Evolutionary conservation across 306 rosid genomes (phyloP).

Genomic region (Prunus mongolica): DNA sequence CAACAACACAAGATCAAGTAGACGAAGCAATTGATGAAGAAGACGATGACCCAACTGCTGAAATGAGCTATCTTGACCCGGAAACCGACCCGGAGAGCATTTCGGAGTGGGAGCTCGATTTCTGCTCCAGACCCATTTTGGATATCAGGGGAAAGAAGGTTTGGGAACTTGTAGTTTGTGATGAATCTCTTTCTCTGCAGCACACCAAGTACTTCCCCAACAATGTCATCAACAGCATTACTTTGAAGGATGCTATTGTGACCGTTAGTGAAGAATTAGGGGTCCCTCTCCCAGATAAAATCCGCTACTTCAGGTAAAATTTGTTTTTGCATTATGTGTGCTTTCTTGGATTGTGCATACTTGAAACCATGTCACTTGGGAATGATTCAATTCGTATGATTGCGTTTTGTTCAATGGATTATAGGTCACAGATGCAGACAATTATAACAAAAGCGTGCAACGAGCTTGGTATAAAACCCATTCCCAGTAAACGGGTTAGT

Average conservation of each 20-base stretch:
- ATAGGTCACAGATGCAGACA: slow-evolving; percentile 98
- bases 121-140: slow-evolving; percentile 90
- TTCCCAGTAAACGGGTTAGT: slow-evolving; percentile 94
- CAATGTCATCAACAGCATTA: slow-evolving; percentile 84
- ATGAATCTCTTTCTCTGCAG: slow-evolving; percentile 74
- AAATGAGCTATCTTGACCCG: slow-evolving; percentile 65
- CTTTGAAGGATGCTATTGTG: slow-evolving; percentile 75
- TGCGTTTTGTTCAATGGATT: slow-evolving; percentile 29
- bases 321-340: background rate
- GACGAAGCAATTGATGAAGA: slow-evolving; percentile 30
- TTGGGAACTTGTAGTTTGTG: slow-evolving; percentile 93
- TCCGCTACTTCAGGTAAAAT: slow-evolving; percentile 83
- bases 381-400: background rate
- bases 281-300: slow-evolving; percentile 64
- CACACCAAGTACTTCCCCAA: slow-evolving; percentile 86
- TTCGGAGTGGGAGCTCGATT: slow-evolving; percentile 87
- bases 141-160: slow-evolving; percentile 90
- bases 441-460: slow-evolving; percentile 83
- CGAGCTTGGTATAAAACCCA: slow-evolving; percentile 75
- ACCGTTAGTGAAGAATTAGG: slow-evolving; percentile 56
- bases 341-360: background rate
- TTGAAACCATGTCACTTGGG: background rate
- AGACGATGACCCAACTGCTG: slow-evolving; percentile 71
- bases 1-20: slow-evolving; percentile 34
- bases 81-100: slow-evolving; percentile 56